Conservation (phyloP, 345 rosid species). For the Viola odorata region DNA sequence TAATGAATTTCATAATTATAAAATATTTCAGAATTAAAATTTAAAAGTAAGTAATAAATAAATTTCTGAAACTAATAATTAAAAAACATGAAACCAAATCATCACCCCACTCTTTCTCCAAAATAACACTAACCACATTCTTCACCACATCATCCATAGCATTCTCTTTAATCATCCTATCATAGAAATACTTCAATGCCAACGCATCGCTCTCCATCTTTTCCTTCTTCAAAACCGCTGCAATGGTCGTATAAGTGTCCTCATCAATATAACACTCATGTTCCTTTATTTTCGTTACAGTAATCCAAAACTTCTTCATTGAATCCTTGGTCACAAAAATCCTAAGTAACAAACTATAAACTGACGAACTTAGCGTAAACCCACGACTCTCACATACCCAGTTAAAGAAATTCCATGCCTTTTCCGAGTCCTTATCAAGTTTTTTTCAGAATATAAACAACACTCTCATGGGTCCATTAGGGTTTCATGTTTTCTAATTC, state of each 20-base stretch:
- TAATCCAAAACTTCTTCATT: slow-evolving; percentile 61
- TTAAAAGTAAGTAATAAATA: too few relatives aligned
- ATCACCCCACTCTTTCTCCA: slow-evolving; percentile 37
- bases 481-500: slow-evolving; percentile 30
- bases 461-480: slow-evolving; percentile 49
- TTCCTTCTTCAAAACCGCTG: slow-evolving; percentile 38
- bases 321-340: slow-evolving; percentile 40
- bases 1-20: too few relatives aligned
- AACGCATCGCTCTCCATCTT: slow-evolving; percentile 42
- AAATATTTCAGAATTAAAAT: too few relatives aligned
- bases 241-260: slow-evolving; percentile 51
- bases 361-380: slow-evolving; percentile 54
- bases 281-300: slow-evolving; percentile 46
- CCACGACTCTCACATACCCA: slow-evolving; percentile 57
- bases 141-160: slow-evolving; percentile 37
- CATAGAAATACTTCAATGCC: slow-evolving; percentile 58
- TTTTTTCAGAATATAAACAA: slow-evolving; percentile 24
- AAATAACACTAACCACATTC: slow-evolving; percentile 35
- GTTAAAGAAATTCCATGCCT: slow-evolving; percentile 53
- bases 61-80: too few relatives aligned
- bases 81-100: too few relatives aligned
- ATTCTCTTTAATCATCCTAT: slow-evolving; percentile 63
- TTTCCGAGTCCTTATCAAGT: slow-evolving; percentile 26
- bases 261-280: slow-evolving; percentile 62
- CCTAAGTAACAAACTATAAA: slow-evolving; percentile 64